A percentile compares a stretch with the other conserved stretches of the same genome.
These are phyloP conservation scores for Mycena galericulata DNA, from an alignment of 768 basidiomycete genomes.

Conservation along the genomic window DNA sequence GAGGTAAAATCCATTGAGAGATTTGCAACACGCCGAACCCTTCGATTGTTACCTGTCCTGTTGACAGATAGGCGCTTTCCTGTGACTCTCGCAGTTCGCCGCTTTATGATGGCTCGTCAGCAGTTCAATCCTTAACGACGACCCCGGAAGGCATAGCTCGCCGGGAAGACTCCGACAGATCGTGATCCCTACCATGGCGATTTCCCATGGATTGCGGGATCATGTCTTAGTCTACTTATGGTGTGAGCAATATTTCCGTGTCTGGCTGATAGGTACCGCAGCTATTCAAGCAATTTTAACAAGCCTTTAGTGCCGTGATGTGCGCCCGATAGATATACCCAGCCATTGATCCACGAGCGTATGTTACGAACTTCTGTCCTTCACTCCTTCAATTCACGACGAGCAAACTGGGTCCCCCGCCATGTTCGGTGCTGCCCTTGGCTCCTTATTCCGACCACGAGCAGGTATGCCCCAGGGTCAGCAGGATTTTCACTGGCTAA, in stretches of 20 bases:
- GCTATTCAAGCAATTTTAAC: constrained; percentile 10
- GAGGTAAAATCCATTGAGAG: no score
- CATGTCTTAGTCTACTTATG: constrained; percentile 13
- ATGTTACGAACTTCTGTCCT: not conserved
- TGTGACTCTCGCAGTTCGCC: no score
- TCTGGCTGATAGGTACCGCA: not conserved
- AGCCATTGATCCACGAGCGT: not conserved
- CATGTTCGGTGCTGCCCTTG: not conserved
- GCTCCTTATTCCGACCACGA: no score
- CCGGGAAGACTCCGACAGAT: no score
- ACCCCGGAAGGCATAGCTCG: no score
- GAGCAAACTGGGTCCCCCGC: not conserved
- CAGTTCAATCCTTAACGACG: no score
- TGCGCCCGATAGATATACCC: not conserved
- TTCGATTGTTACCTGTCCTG: no score
- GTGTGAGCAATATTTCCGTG: not conserved
- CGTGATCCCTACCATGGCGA: no score
- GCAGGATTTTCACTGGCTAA: not conserved
- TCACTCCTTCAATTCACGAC: not conserved
- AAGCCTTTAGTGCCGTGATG: not conserved
- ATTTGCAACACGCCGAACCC: no score
- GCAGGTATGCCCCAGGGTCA: not conserved
- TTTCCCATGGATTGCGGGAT: constrained; percentile 1
- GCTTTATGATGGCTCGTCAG: no score
- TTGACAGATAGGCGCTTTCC: no score